Conservation (phyloP, 1,284 basidiomycete genomes). For the Leccinum subrobustum region DNA sequence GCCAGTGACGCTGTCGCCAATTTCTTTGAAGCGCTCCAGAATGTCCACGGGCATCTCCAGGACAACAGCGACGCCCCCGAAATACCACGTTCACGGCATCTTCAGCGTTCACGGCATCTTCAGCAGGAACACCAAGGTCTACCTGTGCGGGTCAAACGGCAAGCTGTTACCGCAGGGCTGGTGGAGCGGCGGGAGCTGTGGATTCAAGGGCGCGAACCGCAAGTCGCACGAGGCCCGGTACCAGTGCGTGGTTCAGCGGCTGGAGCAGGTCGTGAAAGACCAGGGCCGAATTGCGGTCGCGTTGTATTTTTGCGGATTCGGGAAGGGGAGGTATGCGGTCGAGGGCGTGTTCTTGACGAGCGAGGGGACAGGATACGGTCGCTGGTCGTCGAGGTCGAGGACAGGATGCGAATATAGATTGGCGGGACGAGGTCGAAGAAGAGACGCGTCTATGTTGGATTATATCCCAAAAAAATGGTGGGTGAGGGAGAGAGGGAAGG, state of each 20-base stretch:
- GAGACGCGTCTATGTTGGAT: constrained; percentile 56
- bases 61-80: constrained; percentile 4
- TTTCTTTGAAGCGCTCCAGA: constrained; percentile 26
- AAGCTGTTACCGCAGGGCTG: constrained; percentile 42
- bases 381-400: constrained; percentile 68
- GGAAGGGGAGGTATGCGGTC: constrained; percentile 80
- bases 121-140: constrained; percentile 58
- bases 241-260: constrained; percentile 69
- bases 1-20: constrained; percentile 18
- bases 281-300: constrained; percentile 47
- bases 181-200: constrained; percentile 62
- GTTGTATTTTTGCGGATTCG: constrained; percentile 78
- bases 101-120: constrained; percentile 31
- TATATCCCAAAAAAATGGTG: neutral
- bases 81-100: constrained; percentile 50
- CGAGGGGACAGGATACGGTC: constrained; percentile 67
- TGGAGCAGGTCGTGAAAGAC: constrained; percentile 40
- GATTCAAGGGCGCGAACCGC: constrained; percentile 78
- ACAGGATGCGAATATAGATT: constrained; percentile 85
- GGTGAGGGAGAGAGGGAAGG: too few species aligned
- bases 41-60: neutral
- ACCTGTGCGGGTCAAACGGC: constrained; percentile 54
- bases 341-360: constrained; percentile 69
- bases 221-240: constrained; percentile 86
- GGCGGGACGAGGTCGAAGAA: constrained; percentile 85